Conservation (phyloP, 1,284 basidiomycete species). For the Cutaneotrichosporon cyanovorans region DNA sequence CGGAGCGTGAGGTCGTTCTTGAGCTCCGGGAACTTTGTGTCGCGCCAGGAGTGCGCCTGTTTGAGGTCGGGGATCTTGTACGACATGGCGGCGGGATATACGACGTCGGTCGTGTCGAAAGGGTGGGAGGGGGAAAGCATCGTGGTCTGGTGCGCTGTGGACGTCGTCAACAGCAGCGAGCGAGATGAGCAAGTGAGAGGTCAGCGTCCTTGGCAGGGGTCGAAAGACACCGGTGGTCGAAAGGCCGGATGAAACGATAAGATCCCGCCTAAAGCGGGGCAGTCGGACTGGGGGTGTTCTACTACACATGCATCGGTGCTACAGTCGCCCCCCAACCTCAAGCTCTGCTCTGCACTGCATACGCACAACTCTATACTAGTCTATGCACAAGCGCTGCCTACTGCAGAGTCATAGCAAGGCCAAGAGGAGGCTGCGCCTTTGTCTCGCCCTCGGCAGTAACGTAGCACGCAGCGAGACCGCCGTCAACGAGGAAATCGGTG, state of each 20-base stretch:
- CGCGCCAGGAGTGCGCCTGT: conserved; percentile 26
- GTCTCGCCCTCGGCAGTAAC: conserved; percentile 50
- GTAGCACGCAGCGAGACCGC: conserved; percentile 80
- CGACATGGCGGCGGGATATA: conserved; percentile 6
- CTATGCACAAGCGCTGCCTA: background rate
- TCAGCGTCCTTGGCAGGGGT: no score
- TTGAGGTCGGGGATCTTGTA: conserved; percentile 26
- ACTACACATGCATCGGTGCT: no score
- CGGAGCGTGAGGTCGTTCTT: conserved; percentile 85
- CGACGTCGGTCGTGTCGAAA: conserved; percentile 1
- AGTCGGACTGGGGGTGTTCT: no score
- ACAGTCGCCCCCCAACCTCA: no score
- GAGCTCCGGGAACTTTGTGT: conserved; percentile 53
- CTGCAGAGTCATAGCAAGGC: conserved; percentile 6
- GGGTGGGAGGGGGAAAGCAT: conserved; percentile 1
- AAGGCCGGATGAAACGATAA: no score
- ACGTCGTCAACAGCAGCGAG: background rate
- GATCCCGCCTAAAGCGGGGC: no score
- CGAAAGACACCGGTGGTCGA: no score
- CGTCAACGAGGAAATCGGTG: conserved; percentile 87
- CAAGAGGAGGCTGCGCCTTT: conserved; percentile 21
- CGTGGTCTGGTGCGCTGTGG: background rate
- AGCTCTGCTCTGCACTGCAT: no score
- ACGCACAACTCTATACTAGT: no score
- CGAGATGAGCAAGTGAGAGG: background rate